Conservation (phyloP, 495 filamentous ascomycete genomes). For the Trypethelium eluteriae region DNA sequence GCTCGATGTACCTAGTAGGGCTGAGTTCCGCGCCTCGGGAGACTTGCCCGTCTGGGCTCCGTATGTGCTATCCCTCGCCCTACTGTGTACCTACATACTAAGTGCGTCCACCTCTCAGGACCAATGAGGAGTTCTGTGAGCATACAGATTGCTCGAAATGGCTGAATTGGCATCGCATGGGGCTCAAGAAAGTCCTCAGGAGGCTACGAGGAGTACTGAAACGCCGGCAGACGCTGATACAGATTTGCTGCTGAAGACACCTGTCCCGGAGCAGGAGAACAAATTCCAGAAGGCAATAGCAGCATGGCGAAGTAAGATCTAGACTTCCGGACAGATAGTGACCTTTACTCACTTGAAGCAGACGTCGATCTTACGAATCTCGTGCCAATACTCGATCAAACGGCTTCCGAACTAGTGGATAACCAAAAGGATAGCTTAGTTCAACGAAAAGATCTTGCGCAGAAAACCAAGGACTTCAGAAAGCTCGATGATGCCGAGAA, state of each 20-base stretch:
- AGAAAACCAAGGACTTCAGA: slow-evolving; percentile 96
- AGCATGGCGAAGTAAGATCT: slow-evolving; percentile 79
- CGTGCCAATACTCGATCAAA: slow-evolving; percentile 79
- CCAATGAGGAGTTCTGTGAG: not conserved
- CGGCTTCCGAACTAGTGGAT: slow-evolving; percentile 84
- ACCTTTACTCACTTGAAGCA: slow-evolving; percentile 39
- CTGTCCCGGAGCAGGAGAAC: slow-evolving; percentile 51
- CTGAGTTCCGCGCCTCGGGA: not conserved
- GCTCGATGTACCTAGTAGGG: not conserved
- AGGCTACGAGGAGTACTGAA: not conserved
- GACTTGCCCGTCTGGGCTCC: not conserved
- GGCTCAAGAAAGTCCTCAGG: not conserved
- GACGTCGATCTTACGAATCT: slow-evolving; percentile 83
- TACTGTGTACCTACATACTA: not conserved
- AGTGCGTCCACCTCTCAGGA: not conserved
- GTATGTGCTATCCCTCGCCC: not conserved
- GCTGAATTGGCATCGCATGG: not conserved
- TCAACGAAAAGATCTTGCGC: slow-evolving; percentile 91
- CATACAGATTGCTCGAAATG: not conserved
- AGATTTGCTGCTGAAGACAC: not conserved
- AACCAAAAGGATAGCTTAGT: slow-evolving; percentile 87
- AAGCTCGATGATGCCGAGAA: slow-evolving; percentile 91
- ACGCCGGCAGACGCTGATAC: not conserved
- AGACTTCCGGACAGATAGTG: not conserved
- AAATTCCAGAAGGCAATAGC: slow-evolving; percentile 94